Conservation (phyloP, 495 filamentous ascomycete species). For the Penicillium fimorum region DNA sequence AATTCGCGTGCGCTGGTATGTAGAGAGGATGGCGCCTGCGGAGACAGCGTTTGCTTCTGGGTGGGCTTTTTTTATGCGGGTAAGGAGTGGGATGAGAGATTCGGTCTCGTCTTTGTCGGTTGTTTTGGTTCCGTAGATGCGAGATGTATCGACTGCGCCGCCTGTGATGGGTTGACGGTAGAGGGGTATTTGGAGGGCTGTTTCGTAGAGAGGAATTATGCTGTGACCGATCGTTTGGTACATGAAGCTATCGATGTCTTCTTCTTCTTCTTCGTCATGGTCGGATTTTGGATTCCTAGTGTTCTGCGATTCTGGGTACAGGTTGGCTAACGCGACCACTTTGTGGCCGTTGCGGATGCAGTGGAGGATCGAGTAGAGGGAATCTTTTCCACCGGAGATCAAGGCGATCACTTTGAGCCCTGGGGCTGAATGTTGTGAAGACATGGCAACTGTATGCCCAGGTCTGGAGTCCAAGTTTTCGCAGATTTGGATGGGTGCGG, state of each 20-base stretch:
- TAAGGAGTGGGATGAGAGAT: conserved; percentile 71
- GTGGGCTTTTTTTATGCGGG: conserved; percentile 57
- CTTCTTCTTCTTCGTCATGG: conserved; percentile 38
- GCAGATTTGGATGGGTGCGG: conserved; percentile 7
- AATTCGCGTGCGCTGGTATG: conserved; percentile 91
- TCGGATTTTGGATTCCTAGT: neutral
- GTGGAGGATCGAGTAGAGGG: conserved; percentile 89
- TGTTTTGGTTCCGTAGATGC: conserved; percentile 28
- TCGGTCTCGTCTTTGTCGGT: conserved; percentile 75
- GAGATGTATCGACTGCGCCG: conserved; percentile 55
- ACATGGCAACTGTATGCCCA: conserved; percentile 2
- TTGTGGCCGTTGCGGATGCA: conserved; percentile 81
- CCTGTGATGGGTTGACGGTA: conserved; percentile 75
- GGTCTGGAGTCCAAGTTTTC: neutral
- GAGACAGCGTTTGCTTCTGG: conserved; percentile 81
- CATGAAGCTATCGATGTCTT: conserved; percentile 95
- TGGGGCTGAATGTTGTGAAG: conserved; percentile 8
- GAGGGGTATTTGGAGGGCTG: conserved; percentile 73
- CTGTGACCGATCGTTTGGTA: conserved; percentile 95
- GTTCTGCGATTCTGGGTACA: conserved; percentile 55
- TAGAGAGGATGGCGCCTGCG: conserved; percentile 88
- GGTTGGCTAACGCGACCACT: conserved; percentile 84
- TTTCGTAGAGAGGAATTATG: conserved; percentile 79
- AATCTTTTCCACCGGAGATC: conserved; percentile 96
- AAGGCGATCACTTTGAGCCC: conserved; percentile 81